Evolutionary conservation across 441 rosid genomes (phyloP).

Genomic region (Adansonia rubrostipa): DNA sequence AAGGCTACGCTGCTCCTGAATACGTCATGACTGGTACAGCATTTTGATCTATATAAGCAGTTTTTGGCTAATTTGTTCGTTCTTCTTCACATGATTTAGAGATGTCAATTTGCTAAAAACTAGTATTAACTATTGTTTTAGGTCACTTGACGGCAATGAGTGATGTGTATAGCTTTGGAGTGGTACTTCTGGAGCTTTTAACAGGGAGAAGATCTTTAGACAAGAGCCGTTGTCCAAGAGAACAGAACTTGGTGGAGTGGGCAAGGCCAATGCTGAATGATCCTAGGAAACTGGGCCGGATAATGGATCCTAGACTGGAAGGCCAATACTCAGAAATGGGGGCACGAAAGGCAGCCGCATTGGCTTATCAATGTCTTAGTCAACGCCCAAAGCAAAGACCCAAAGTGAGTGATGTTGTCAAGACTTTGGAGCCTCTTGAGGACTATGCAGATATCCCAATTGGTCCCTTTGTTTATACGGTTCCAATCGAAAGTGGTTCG

Average conservation of each 20-base stretch:
- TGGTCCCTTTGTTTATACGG: conserved; percentile 60
- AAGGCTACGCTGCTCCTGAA: conserved; percentile 79
- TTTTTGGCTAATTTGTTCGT: background rate
- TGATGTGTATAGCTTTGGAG: conserved; percentile 71
- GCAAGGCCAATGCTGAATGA: conserved; percentile 65
- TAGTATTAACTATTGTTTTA: background rate
- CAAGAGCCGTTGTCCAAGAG: conserved; percentile 55
- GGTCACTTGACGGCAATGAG: conserved; percentile 69
- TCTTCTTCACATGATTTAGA: background rate
- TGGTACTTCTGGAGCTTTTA: conserved; percentile 57
- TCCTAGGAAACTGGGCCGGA: conserved; percentile 49
- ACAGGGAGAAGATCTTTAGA: conserved; percentile 63
- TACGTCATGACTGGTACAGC: conserved; percentile 63
- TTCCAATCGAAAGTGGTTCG: conserved; percentile 39
- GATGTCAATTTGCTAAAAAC: background rate
- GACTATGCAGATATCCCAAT: conserved; percentile 49
- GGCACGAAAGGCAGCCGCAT: conserved; percentile 62
- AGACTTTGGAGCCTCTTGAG: conserved; percentile 52
- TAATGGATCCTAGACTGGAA: conserved; percentile 74
- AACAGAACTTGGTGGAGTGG: conserved; percentile 67
- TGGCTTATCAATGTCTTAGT: conserved; percentile 72
- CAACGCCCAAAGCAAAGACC: conserved; percentile 69
- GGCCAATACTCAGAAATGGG: conserved; percentile 69
- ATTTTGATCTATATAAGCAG: background rate
- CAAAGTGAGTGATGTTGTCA: conserved; percentile 50